Conservation (phyloP, 768 basidiomycete genomes). For the Leccinum incarnatum region DNA sequence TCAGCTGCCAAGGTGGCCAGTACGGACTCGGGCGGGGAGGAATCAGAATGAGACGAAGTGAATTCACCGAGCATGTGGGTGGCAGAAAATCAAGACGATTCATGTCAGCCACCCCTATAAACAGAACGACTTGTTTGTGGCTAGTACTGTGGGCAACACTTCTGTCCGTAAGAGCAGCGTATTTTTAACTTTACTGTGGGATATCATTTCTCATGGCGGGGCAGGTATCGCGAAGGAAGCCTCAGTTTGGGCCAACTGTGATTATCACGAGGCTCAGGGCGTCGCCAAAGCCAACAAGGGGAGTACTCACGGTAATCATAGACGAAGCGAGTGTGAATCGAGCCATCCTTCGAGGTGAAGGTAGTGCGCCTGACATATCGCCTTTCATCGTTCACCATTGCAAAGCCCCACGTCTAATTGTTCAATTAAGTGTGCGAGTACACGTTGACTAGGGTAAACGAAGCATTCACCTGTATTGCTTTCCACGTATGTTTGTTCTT, state of each 20-base stretch:
- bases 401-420: conserved; percentile 58
- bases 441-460: conserved; percentile 6
- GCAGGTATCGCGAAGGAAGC: not conserved
- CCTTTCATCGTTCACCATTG: conserved; percentile 55
- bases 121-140: conserved; percentile 1
- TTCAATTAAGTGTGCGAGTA: not conserved
- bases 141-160: not conserved
- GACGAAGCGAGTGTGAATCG: conserved; percentile 52
- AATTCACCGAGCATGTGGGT: conserved; percentile 12
- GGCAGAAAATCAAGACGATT: not conserved
- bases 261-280: conserved; percentile 11
- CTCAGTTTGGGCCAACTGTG: conserved; percentile 20
- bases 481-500: conserved; percentile 63
- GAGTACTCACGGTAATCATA: conserved; percentile 64
- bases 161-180: not conserved
- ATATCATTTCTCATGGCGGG: not conserved
- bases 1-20: conserved; percentile 7
- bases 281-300: not conserved
- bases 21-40: conserved; percentile 13
- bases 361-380: conserved; percentile 59
- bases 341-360: conserved; percentile 55
- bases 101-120: conserved; percentile 1
- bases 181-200: not conserved
- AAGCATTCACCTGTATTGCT: conserved; percentile 51
- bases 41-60: not conserved